A percentile compares a stretch with the other conserved stretches of the same genome.
phyloP scores from a whole-genome alignment of 371 early-diverging fungal genomes.

The Mortierella sp. region DNA sequence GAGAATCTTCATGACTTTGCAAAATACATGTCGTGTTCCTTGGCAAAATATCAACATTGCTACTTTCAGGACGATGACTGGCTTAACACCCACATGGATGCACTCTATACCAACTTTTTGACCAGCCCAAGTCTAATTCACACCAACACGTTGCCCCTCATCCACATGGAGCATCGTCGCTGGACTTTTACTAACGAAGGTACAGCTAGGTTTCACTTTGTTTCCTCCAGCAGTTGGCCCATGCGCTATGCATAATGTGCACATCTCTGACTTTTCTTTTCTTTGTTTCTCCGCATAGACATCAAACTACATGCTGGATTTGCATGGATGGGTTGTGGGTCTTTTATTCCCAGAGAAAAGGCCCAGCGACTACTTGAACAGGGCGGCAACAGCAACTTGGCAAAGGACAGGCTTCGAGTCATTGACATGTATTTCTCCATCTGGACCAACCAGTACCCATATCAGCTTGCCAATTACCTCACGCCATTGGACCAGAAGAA shows the following conservation, averaged over 20 bases:
- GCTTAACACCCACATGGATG: conserved; percentile 68
- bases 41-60: conserved; percentile 68
- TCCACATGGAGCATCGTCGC: conserved; percentile 66
- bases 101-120: conserved; percentile 72
- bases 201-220: conserved; percentile 12
- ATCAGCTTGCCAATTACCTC: conserved; percentile 66
- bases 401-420: conserved; percentile 63
- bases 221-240: not conserved
- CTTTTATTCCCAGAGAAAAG: conserved; percentile 62
- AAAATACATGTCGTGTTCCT: conserved; percentile 70
- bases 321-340: conserved; percentile 72
- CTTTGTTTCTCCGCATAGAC: conserved; percentile 12
- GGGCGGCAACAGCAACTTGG: conserved; percentile 64
- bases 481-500: conserved; percentile 59
- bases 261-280: not conserved
- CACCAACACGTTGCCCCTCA: conserved; percentile 68
- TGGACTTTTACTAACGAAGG: conserved; percentile 71
- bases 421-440: conserved; percentile 74
- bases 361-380: conserved; percentile 64
- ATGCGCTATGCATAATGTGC: not conserved
- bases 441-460: conserved; percentile 78
- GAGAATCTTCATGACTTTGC: conserved; percentile 69
- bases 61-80: conserved; percentile 76
- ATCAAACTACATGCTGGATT: conserved; percentile 70
- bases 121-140: conserved; percentile 69